Evolutionary conservation across 75 land plant species (phyloP), one percentile per base, ranked within the genome.

Genomic region (Cunninghamia lanceolata): DNA sequence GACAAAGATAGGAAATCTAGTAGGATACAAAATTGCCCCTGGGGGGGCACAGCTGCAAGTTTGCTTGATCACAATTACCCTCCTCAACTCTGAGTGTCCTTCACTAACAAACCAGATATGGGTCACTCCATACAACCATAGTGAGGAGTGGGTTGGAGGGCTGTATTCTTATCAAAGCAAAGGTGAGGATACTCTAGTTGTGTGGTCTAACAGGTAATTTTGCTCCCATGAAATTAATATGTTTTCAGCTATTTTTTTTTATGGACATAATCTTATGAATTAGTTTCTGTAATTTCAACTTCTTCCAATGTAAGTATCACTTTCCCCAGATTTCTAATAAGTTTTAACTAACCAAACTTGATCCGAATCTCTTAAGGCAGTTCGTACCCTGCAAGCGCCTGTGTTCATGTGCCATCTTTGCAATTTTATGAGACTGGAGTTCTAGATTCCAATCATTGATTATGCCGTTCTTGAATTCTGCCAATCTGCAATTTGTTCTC

Each of bases 101-200:
- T 96, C 87, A 94, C 95, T 0, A 91, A 95, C 43, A 94, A 96
- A n/a, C n/a, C 91, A 95, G 89, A 89, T 94, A 47, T 91, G 93
- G 94, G 93, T 91, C 38, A 93, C 94, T 28, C 87, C 89, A 35
- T 91, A 93, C 85, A 88, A 91, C 78, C 71, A 82, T 70, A 87
- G 80, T 39, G 94, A 95, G 86, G 89, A 91, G 85, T 95, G 94
- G 94, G 97, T 92, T 7, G 92, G 84, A 59, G 97, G 97, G n/a
- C 70, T 92, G 1, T 92, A 87, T 66, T 81, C 80, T 38, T 92
- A 91, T 53, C 93, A 92, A 83, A 95, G 97, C 86, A 84, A 89
- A 36, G 97, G 97, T n/a, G 93, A 95, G 53, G 95, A 95, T 56
- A 93, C 86, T 53, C 86, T 95, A 28, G 89, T 91, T 21, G 87